A percentile compares a stretch with the other conserved stretches of the same genome.
These are phyloP conservation scores for Waltergamsia citrina DNA, from an alignment of 2,329 filamentous ascomycete genomes.

Conservation along the genomic window DNA sequence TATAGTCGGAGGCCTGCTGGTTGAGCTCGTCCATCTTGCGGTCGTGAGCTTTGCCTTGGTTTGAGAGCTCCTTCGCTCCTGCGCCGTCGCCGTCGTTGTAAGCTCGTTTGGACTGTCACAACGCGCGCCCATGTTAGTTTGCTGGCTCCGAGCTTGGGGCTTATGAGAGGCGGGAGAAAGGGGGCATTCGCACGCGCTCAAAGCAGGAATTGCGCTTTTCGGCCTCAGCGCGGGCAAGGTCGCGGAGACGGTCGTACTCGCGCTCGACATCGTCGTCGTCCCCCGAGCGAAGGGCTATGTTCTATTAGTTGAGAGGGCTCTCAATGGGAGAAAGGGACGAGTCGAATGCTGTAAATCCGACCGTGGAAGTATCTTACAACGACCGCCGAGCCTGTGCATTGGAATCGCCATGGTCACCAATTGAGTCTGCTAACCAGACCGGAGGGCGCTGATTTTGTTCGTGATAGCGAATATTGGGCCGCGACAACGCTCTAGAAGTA, in stretches of 20 bases:
- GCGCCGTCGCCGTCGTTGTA: constrained; percentile 78
- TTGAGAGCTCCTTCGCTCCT: constrained; percentile 71
- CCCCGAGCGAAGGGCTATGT: constrained; percentile 67
- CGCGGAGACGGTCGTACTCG: constrained; percentile 87
- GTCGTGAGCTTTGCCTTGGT: constrained; percentile 78
- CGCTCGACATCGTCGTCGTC: constrained; percentile 60
- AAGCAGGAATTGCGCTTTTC: constrained; percentile 71
- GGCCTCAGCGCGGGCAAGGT: constrained; percentile 72
- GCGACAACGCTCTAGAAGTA: no score
- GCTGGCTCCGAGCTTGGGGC: no score
- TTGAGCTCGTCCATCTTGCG: constrained; percentile 83
- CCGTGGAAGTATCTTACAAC: constrained; percentile 34
- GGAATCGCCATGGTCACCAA: constrained; percentile 25
- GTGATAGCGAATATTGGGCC: not conserved
- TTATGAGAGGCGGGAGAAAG: constrained; percentile 5
- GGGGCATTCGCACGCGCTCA: constrained; percentile 46
- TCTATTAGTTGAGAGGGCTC: not conserved
- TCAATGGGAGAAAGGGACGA: not conserved
- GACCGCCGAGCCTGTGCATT: constrained; percentile 32
- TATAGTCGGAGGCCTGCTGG: constrained; percentile 82
- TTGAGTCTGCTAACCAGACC: no score
- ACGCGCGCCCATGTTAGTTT: no score
- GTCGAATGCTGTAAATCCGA: no score
- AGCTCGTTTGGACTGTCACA: constrained; percentile 63
- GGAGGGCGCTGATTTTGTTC: no score